These are phyloP conservation scores for Rutstroemia sydowiana DNA, from an alignment of 2,329 filamentous ascomycete genomes.

Conservation along the genomic window DNA sequence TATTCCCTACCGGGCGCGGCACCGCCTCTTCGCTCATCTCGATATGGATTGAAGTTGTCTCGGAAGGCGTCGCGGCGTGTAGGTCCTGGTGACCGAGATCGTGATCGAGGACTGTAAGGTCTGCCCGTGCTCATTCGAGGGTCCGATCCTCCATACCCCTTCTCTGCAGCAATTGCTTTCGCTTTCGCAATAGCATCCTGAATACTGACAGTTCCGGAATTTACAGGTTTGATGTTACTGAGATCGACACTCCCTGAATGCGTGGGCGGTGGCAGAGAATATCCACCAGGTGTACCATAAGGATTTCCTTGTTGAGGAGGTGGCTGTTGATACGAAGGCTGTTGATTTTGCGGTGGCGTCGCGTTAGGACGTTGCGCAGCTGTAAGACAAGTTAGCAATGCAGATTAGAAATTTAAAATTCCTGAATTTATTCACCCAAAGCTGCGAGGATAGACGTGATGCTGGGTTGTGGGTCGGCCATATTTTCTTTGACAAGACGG, in stretches of 20 bases:
- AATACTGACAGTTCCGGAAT: slow-evolving; percentile 74
- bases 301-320: slow-evolving; percentile 37
- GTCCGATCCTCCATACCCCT: slow-evolving; percentile 45
- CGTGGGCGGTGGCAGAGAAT: slow-evolving; percentile 46
- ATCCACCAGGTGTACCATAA: slow-evolving; percentile 33
- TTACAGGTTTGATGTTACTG: slow-evolving; percentile 70
- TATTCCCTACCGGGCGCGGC: slow-evolving; percentile 44
- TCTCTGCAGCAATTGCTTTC: slow-evolving; percentile 72
- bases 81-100: slow-evolving; percentile 70
- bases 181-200: slow-evolving; percentile 80
- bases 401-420: neutral
- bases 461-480: slow-evolving; percentile 39
- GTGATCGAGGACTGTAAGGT: slow-evolving; percentile 55
- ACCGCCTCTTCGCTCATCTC: slow-evolving; percentile 73
- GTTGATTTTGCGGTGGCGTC: slow-evolving; percentile 38
- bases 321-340: slow-evolving; percentile 31
- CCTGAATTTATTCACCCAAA: slow-evolving; percentile 33
- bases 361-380: slow-evolving; percentile 42
- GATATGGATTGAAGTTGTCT: slow-evolving; percentile 73
- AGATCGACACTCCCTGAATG: slow-evolving; percentile 72
- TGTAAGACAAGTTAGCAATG: slow-evolving; percentile 22
- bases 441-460: slow-evolving; percentile 45
- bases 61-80: slow-evolving; percentile 62
- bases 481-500: neutral
- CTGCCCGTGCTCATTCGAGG: slow-evolving; percentile 42